Evolutionary conservation across 2,329 filamentous ascomycete species (phyloP).

Genomic region (Aspergillus sp.): DNA sequence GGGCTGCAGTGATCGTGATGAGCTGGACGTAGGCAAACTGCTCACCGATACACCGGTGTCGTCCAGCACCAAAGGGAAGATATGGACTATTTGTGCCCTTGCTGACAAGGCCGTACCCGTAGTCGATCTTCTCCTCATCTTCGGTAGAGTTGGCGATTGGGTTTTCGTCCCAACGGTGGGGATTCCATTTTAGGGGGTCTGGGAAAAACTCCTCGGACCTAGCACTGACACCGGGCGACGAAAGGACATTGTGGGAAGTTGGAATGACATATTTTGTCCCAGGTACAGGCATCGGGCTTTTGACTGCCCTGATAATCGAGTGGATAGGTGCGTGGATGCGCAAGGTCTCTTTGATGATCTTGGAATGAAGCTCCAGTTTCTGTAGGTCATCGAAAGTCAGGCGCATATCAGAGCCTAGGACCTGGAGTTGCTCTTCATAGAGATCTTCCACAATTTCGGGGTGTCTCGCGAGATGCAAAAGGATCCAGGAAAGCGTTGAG

Average conservation of each 20-base stretch:
- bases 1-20: conserved; percentile 75
- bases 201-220: conserved; percentile 75
- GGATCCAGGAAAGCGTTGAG: conserved; percentile 80
- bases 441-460: conserved; percentile 81
- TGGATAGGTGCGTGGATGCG: conserved; percentile 91
- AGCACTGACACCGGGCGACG: conserved; percentile 79
- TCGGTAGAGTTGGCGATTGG: conserved; percentile 44
- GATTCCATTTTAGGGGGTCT: conserved; percentile 79
- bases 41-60: conserved; percentile 94
- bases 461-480: conserved; percentile 74
- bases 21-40: conserved; percentile 94
- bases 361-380: conserved; percentile 76
- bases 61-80: conserved; percentile 87
- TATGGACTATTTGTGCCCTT: conserved; percentile 90
- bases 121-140: conserved; percentile 77
- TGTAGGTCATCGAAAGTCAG: conserved; percentile 76
- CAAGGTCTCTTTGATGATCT: conserved; percentile 88
- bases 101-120: conserved; percentile 88
- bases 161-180: conserved; percentile 80
- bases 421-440: conserved; percentile 74
- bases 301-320: conserved; percentile 91
- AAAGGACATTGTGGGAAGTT: conserved; percentile 74
- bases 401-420: conserved; percentile 72
- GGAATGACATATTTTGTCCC: conserved; percentile 83
- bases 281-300: conserved; percentile 78